These are phyloP conservation scores for Gastrolobium bilobum DNA, from an alignment of 306 rosid genomes.

Conservation along the genomic window DNA sequence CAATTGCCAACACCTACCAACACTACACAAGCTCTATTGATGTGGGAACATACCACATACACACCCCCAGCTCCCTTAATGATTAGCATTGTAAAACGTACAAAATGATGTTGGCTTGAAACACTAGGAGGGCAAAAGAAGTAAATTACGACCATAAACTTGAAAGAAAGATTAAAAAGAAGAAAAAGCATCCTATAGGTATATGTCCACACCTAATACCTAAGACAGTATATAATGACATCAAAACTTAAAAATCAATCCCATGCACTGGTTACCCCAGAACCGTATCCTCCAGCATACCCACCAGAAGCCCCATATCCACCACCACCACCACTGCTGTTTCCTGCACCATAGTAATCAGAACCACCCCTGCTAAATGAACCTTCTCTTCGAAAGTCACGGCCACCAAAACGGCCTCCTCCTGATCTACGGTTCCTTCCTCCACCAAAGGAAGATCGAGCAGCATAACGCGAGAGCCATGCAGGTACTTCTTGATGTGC, in stretches of 20 bases:
- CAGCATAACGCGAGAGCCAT: conserved; percentile 82
- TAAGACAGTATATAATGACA: conserved; percentile 54
- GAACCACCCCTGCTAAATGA: conserved; percentile 72
- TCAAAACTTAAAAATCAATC: conserved; percentile 57
- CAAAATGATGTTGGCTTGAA: conserved; percentile 51
- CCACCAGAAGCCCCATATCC: conserved; percentile 76
- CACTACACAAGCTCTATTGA: conserved; percentile 64
- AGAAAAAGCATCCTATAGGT: conserved; percentile 44
- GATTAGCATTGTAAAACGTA: conserved; percentile 43
- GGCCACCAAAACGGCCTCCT: conserved; percentile 89
- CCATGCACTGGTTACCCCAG: conserved; percentile 88
- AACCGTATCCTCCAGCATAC: conserved; percentile 70
- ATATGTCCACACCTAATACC: conserved; percentile 63
- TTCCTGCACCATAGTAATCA: conserved; percentile 70
- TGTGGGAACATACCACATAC: conserved; percentile 59
- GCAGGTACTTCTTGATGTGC: conserved; percentile 92
- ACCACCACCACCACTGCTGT: conserved; percentile 53
- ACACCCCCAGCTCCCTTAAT: conserved; percentile 44
- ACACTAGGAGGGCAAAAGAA: conserved; percentile 50
- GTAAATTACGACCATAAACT: conserved; percentile 45
- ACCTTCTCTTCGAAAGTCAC: conserved; percentile 79
- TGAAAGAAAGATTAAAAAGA: conserved; percentile 38
- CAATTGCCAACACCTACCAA: conserved; percentile 61
- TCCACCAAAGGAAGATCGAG: conserved; percentile 68
- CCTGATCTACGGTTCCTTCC: conserved; percentile 91